phyloP scores from a whole-genome alignment of 371 early-diverging fungal genomes.

The Mucor sp. region DNA sequence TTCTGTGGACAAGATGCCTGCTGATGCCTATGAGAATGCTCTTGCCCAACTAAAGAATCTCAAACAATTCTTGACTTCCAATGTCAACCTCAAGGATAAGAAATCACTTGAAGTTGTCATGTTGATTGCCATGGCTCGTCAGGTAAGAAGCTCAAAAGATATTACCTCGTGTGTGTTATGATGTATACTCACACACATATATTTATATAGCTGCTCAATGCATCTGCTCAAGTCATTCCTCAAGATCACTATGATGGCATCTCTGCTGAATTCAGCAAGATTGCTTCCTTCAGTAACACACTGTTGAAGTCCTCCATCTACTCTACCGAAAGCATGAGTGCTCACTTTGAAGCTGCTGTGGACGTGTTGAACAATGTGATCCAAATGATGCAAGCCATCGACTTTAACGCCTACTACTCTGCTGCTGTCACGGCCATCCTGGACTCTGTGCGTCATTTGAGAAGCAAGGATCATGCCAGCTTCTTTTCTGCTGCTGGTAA shows the following conservation, averaged over 20 bases:
- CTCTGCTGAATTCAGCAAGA: constrained; percentile 10
- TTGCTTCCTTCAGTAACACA: constrained; percentile 7
- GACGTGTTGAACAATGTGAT: constrained; percentile 3
- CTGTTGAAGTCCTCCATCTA: constrained; percentile 19
- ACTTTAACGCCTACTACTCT: constrained; percentile 29
- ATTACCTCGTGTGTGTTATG: too few species aligned
- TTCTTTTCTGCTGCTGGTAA: constrained; percentile 46
- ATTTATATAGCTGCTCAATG: constrained; percentile 24
- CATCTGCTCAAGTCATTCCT: constrained; percentile 17
- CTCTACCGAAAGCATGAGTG: constrained; percentile 6
- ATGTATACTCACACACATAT: background rate
- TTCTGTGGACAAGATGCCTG: constrained; percentile 45
- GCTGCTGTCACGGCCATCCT: constrained; percentile 19
- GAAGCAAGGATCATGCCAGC: constrained; percentile 14
- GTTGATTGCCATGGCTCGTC: constrained; percentile 35
- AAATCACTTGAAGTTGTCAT: constrained; percentile 33
- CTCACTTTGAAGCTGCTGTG: constrained; percentile 19
- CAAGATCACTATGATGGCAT: constrained; percentile 5
- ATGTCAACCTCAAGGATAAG: constrained; percentile 33
- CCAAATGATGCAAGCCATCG: constrained; percentile 1
- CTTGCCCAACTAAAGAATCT: constrained; percentile 32
- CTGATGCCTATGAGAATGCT: constrained; percentile 41
- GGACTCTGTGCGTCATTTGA: constrained; percentile 21
- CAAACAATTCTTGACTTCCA: constrained; percentile 29
- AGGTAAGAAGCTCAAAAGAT: too few species aligned